These are phyloP conservation scores for Chrysanthemum lavandulifolium DNA, from an alignment of 129 eudicot species.

Conservation along the genomic window DNA sequence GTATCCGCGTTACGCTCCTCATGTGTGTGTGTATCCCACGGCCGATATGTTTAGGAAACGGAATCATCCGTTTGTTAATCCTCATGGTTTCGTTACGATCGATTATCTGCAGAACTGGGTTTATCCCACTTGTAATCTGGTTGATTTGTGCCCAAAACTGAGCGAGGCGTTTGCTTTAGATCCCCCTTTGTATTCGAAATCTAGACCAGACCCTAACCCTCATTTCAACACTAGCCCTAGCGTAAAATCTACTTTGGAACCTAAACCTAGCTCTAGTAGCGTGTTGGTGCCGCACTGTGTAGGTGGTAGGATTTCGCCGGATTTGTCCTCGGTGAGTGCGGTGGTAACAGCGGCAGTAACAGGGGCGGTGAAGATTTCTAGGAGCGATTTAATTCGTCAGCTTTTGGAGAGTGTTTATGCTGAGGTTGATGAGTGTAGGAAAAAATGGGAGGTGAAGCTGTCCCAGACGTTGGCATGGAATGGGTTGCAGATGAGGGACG, in stretches of 20 bases:
- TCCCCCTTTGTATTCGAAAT: slow-evolving; percentile 80
- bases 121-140: slow-evolving; percentile 35
- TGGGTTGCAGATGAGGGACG: slow-evolving; percentile 63
- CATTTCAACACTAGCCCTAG: background rate
- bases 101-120: slow-evolving; percentile 37
- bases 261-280: background rate
- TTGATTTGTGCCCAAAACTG: slow-evolving; percentile 25
- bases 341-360: slow-evolving; percentile 20
- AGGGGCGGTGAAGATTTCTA: slow-evolving; percentile 57
- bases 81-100: slow-evolving; percentile 43
- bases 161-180: slow-evolving; percentile 45
- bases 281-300: slow-evolving; percentile 42
- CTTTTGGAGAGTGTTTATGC: slow-evolving; percentile 54
- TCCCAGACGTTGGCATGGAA: slow-evolving; percentile 68
- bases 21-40: slow-evolving; percentile 76
- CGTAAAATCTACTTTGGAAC: background rate
- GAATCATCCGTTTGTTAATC: slow-evolving; percentile 32
- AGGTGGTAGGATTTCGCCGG: slow-evolving; percentile 40
- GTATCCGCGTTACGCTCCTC: slow-evolving; percentile 73
- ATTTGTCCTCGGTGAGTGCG: no score
- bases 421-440: slow-evolving; percentile 58
- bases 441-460: slow-evolving; percentile 70
- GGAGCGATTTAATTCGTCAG: slow-evolving; percentile 59
- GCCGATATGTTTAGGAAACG: slow-evolving; percentile 74
- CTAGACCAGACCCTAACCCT: slow-evolving; percentile 40